Evolutionary conservation across 2,329 filamentous ascomycete genomes (phyloP).

Genomic region (Pseudogymnoascus sp.): DNA sequence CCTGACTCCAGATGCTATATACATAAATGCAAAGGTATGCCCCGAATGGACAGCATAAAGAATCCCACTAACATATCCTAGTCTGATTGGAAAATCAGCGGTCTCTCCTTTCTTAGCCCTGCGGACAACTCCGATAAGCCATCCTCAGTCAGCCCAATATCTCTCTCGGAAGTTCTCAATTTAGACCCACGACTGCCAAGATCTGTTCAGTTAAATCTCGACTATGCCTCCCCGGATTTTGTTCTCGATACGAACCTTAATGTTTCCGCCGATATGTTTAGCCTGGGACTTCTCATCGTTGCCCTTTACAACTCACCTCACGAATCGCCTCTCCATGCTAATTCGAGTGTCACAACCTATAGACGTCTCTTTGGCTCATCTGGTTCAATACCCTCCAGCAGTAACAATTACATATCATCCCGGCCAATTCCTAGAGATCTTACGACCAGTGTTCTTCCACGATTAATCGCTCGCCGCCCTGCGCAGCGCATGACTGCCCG

Average conservation of each 20-base stretch:
- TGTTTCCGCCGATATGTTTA: conserved; percentile 84
- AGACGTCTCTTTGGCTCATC: conserved; percentile 75
- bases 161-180: conserved; percentile 75
- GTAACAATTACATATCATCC: conserved; percentile 79
- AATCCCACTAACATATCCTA: conserved; percentile 37
- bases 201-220: conserved; percentile 79
- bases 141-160: conserved; percentile 71
- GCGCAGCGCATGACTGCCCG: conserved; percentile 79
- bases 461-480: conserved; percentile 78
- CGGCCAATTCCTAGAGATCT: conserved; percentile 75
- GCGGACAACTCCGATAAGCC: conserved; percentile 67
- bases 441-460: conserved; percentile 66
- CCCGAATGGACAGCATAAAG: not conserved
- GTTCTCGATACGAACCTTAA: conserved; percentile 85
- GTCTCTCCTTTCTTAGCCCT: conserved; percentile 81
- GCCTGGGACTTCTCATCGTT: conserved; percentile 78
- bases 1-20: conserved; percentile 84
- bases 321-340: conserved; percentile 73
- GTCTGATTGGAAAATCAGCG: conserved; percentile 98
- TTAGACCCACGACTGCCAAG: conserved; percentile 76
- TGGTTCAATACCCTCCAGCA: conserved; percentile 67
- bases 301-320: conserved; percentile 95
- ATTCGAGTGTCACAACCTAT: conserved; percentile 75
- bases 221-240: conserved; percentile 93
- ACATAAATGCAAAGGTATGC: conserved; percentile 80